phyloP scores from a whole-genome alignment of 306 rosid species.

The Chamaecrista fasciculata region DNA sequence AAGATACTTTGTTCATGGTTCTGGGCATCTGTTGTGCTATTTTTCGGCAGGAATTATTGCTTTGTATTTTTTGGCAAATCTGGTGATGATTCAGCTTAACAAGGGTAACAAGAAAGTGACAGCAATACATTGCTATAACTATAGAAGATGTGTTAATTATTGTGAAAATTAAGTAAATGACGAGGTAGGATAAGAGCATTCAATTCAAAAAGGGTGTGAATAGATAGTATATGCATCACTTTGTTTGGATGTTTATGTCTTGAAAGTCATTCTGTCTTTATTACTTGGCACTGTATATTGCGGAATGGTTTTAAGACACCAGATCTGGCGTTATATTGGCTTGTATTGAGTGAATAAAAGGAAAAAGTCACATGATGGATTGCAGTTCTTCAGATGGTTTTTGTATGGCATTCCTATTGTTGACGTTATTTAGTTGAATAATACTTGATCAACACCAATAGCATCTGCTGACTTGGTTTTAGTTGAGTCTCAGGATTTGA shows the following conservation, averaged over 20 bases:
- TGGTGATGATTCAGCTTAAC: conserved; percentile 20
- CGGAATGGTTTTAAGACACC: neutral
- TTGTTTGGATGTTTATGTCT: neutral
- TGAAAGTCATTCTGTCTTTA: neutral
- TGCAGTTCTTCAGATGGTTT: conserved; percentile 1
- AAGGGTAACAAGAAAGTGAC: conserved; percentile 11
- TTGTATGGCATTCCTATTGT: neutral
- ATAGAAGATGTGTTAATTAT: neutral
- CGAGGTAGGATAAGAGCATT: conserved; percentile 8
- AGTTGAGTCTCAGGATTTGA: neutral
- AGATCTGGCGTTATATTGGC: conserved; percentile 1
- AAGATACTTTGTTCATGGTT: conserved; percentile 11
- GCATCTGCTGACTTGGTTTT: neutral
- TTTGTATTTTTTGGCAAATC: conserved; percentile 10
- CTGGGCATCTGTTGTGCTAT: conserved; percentile 6
- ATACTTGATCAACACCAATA: neutral
- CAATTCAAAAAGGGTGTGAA: neutral
- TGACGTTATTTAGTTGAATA: conserved; percentile 7
- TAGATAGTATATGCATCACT: neutral
- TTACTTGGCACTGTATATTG: neutral
- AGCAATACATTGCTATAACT: neutral
- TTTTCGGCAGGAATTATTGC: conserved; percentile 12
- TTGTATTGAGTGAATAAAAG: neutral
- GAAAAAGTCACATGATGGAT: neutral
- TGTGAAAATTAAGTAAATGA: conserved; percentile 15